phyloP scores from a whole-genome alignment of 1,139 yeast genomes.

The Debaryomyces coudertii region DNA sequence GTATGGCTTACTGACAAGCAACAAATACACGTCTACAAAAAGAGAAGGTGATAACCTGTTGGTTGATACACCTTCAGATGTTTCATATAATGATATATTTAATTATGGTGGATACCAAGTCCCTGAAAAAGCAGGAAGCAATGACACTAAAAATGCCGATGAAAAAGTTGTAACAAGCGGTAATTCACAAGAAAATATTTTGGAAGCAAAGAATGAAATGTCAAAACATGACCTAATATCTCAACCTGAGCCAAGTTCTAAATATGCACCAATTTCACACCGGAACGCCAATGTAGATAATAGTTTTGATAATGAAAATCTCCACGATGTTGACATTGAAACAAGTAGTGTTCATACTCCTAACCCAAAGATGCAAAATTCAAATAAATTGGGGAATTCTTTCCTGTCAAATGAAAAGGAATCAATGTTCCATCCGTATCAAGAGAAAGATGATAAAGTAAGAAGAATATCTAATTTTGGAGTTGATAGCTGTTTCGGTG shows the following conservation, averaged over 20 bases:
- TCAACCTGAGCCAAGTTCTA: not conserved
- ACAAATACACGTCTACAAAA: not conserved
- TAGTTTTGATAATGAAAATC: conserved; percentile 30
- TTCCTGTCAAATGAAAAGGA: conserved; percentile 16
- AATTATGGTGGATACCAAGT: conserved; percentile 23
- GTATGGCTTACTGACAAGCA: conserved; percentile 32
- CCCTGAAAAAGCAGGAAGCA: conserved; percentile 10
- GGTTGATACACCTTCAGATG: conserved; percentile 8
- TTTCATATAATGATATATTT: conserved; percentile 41
- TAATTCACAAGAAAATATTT: not conserved
- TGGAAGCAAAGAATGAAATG: not conserved
- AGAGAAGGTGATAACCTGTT: not conserved
- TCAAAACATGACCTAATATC: not conserved
- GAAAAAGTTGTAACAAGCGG: not conserved
- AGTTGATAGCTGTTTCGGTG: conserved; percentile 36
- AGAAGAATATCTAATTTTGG: conserved; percentile 25
- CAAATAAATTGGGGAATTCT: conserved; percentile 5
- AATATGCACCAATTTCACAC: conserved; percentile 1
- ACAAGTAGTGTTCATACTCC: conserved; percentile 18
- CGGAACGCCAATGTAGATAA: conserved; percentile 31
- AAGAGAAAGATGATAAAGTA: conserved; percentile 17
- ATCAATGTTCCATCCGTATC: conserved; percentile 34
- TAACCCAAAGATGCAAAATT: conserved; percentile 18
- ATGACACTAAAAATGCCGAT: not conserved
- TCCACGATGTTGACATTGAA: conserved; percentile 9